These are phyloP conservation scores for Cryptococcus sp. DNA, from an alignment of 1,284 basidiomycete genomes.

Conservation along the genomic window DNA sequence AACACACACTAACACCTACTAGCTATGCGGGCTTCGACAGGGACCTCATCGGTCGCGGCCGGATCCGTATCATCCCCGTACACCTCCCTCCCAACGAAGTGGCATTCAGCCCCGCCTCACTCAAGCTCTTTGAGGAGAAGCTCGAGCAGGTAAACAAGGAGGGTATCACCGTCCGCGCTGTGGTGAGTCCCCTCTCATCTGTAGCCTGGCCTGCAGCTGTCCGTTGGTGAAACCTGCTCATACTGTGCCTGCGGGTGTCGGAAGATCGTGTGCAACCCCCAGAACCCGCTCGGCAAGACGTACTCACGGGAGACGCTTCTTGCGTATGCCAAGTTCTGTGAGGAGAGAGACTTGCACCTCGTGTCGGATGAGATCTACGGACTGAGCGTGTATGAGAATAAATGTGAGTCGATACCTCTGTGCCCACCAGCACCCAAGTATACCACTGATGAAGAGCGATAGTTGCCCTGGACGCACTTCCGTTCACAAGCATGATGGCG, in stretches of 20 bases:
- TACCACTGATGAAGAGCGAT: conserved; percentile 1
- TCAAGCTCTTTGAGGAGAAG: conserved; percentile 31
- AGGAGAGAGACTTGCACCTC: conserved; percentile 50
- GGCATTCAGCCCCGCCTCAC: conserved; percentile 27
- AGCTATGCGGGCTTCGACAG: conserved; percentile 49
- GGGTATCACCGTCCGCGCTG: conserved; percentile 35
- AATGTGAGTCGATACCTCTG: conserved; percentile 18
- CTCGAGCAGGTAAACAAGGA: conserved; percentile 25
- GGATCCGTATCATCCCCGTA: conserved; percentile 39
- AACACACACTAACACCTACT: conserved; percentile 1
- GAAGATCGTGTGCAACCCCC: conserved; percentile 51
- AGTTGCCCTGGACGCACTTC: conserved; percentile 33
- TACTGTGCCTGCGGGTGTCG: neutral
- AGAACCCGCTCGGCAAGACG: conserved; percentile 51
- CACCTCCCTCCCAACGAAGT: conserved; percentile 36
- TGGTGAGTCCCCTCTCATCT: conserved; percentile 24
- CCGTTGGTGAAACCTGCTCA: neutral
- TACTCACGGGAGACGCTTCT: conserved; percentile 49
- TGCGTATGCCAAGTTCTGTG: conserved; percentile 50
- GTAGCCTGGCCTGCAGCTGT: neutral
- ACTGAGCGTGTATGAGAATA: conserved; percentile 46
- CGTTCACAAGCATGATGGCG: conserved; percentile 50
- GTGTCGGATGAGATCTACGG: conserved; percentile 54
- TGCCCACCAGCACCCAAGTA: neutral
- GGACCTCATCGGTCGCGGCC: conserved; percentile 38